Conservation (phyloP, 2,329 filamentous ascomycete species). For the Diaporthe vaccinii region DNA sequence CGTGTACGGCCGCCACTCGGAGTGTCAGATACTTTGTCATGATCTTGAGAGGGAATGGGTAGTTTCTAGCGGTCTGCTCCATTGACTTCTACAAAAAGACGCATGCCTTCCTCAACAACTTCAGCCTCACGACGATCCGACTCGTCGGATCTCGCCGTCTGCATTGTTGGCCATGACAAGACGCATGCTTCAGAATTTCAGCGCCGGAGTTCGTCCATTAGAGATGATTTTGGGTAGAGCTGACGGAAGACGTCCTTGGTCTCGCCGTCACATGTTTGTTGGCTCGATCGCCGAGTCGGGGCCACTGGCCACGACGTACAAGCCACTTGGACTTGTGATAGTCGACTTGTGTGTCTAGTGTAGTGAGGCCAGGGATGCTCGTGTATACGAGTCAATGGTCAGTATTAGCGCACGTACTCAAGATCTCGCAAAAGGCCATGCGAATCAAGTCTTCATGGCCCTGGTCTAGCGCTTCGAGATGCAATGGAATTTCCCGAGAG, state of each 20-base stretch:
- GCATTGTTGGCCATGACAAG: neutral
- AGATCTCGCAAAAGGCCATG: neutral
- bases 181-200: neutral
- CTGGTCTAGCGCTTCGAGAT: neutral
- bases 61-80: neutral
- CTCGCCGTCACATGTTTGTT: neutral
- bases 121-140: neutral
- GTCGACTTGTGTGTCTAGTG: neutral
- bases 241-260: neutral
- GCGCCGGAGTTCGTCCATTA: accelerated
- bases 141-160: neutral
- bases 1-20: neutral
- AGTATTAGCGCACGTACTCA: neutral
- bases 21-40: neutral
- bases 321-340: no score
- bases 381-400: neutral
- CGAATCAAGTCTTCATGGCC: neutral
- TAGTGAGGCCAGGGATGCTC: neutral
- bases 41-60: neutral
- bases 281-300: neutral
- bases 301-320: neutral
- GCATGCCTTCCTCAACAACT: neutral
- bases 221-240: neutral
- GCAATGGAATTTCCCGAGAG: neutral
- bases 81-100: neutral